Evolutionary conservation across 257 asterid genomes (phyloP), one percentile per base, ranked within the genome.

Genomic region (Cruciata laevipes): DNA sequence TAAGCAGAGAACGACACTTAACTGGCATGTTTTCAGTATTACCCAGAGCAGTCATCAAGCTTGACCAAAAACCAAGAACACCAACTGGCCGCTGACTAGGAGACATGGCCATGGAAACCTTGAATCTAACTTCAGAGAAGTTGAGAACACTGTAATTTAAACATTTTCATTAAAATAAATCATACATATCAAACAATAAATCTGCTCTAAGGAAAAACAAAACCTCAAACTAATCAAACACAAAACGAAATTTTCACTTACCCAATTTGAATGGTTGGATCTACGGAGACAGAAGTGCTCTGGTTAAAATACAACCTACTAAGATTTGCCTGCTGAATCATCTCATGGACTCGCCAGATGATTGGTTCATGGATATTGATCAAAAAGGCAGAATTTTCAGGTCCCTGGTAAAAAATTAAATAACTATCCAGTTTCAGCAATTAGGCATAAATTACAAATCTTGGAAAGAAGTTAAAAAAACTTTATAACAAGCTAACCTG

Each of bases 11-110:
- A 79, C 53, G 21, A 20, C 61, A 81, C 94, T 90, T 80, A 71
- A 90, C 99, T 66, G 96, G 90, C 99, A 94, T 94, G 76, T 90
- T 90, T 86, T 94, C 99, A 42, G 95, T 90, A 80, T 94, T 94
- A 75, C 99, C 99, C 60, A 94, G 95, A 25, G 99, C 99, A 65
- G 99, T 94, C 99, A 94, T 94, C 81, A 94, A 85, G 82, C 97
- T 90, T 67, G 99, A 89, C 99, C 99, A 94, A 79, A 94, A 94
- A 61, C 99, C 99, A 77, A 94, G 99, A 83, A 94, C 99, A 74
- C 99, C 99, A 12, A 89, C 97, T 67, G 99, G 99, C 56, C 99
- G 89, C 78, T 94, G 99, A 79, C 96, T 86, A 65, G 99, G 99
- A 68, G 99, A 94, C 99, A 94, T 94, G 69, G 85, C 91, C 95